Base-by-base conservation (phyloP, 495 filamentous ascomycete genomes). In the Xylaria palmicola region DNA sequence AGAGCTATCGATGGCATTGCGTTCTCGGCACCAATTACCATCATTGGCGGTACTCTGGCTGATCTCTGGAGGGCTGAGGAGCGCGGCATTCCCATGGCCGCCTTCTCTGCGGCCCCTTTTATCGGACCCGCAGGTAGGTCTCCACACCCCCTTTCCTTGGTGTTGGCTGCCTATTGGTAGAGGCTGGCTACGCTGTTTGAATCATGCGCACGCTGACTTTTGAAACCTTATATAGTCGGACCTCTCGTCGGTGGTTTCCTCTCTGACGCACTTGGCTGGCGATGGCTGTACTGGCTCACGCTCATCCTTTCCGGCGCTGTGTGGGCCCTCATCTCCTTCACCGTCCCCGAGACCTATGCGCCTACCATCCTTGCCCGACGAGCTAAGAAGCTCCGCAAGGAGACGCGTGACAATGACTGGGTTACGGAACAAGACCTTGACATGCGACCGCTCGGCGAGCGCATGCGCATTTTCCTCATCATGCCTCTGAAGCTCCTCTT, bases 261-360 rank as follows among this genome's bases (percentile, higher is more conserved):
- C 6, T 78, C 80, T 12, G 86, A 90, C 64, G 81, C 81, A 3
- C 75, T 76, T 0, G 88, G 87, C 52, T 95, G 91, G 91, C 77
- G 88, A 59, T 95, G 90, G 90, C 79, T 93, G 2, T 93, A 92
- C 77, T 93, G 89, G 89, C 79, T 93, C 57, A 88, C 90, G 56
- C 74, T 92, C 17, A 93, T 93, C 62, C 61, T 91, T 32, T 68
- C 86, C 48, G 84, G 82, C 40, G 71, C 86, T 48, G 79, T 86
- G 47, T 92, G 86, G 82, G 61, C 86, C 22, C 61, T 90, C 50
- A 89, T 93, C 70, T 87, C 85, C 15, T 90, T 93, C 74, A 92
- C 88, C 29, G 87, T 92, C 4, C 88, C 89, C 15, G 90, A 92
- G 70, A 93, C 90, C 0, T 92, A 91, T 65, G 85, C 89, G 0